phyloP scores from a whole-genome alignment of 257 asterid genomes.

The Apocynum venetum region DNA sequence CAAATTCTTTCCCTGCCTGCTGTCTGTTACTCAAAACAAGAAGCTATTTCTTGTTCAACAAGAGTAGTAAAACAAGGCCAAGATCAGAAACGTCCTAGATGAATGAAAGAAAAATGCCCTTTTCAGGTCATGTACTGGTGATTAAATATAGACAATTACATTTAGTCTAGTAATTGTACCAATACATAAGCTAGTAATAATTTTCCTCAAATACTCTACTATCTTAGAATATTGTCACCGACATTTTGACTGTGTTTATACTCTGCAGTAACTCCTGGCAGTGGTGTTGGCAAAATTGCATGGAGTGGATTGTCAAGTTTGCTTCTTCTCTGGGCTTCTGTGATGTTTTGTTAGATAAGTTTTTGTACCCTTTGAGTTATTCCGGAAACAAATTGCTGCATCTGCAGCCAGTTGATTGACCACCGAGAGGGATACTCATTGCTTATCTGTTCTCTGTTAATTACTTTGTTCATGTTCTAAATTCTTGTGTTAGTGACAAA shows the following conservation, averaged over 20 bases:
- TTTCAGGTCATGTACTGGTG: background rate
- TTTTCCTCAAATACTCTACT: background rate
- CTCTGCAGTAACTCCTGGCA: constrained; percentile 31
- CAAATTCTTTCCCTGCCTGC: background rate
- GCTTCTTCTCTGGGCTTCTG: constrained; percentile 34
- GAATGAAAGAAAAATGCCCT: background rate
- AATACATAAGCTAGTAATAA: background rate
- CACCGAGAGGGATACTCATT: background rate
- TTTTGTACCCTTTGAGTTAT: background rate
- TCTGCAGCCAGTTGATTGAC: background rate
- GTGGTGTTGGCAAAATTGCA: constrained; percentile 32
- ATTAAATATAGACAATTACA: too few relatives aligned
- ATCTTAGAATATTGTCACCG: background rate
- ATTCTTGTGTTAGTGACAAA: background rate
- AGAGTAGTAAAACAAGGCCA: background rate
- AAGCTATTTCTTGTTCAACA: background rate
- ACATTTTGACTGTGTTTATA: background rate
- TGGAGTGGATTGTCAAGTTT: constrained; percentile 44
- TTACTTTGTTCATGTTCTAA: background rate
- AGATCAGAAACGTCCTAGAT: background rate
- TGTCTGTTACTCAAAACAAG: background rate
- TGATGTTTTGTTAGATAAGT: constrained; percentile 34
- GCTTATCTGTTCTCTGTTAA: background rate
- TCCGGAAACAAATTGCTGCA: too few relatives aligned
- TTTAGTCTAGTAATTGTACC: background rate